phyloP scores from a whole-genome alignment of 192 early-diverging fungal species.

The Entomortierella beljakovae region DNA sequence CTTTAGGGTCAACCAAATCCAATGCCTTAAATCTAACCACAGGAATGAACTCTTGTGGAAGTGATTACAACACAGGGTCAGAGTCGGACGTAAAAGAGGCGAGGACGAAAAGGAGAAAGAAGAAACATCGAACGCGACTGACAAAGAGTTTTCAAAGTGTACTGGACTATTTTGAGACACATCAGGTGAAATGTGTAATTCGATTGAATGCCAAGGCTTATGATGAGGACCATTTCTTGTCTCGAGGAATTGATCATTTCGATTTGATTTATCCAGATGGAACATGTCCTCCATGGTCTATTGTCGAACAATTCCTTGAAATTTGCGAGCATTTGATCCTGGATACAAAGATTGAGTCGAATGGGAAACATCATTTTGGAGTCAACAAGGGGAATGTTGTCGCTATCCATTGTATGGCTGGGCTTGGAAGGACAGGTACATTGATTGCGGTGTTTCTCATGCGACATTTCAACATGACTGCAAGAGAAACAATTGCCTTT shows the following conservation, averaged over 20 bases:
- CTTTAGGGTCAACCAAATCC: background rate
- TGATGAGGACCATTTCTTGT: conserved; percentile 64
- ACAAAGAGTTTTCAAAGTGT: conserved; percentile 54
- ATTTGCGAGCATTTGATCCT: conserved; percentile 68
- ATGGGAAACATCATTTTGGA: background rate
- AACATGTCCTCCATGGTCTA: conserved; percentile 71
- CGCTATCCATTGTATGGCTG: conserved; percentile 44
- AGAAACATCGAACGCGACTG: conserved; percentile 21
- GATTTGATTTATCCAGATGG: conserved; percentile 81
- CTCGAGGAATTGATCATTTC: conserved; percentile 71
- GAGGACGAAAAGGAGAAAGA: conserved; percentile 5
- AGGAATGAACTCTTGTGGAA: too few species aligned
- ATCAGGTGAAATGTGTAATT: conserved; percentile 64
- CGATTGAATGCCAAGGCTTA: conserved; percentile 76
- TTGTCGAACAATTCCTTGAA: conserved; percentile 72
- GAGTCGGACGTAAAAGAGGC: background rate
- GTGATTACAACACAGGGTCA: background rate
- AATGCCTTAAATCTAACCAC: too few species aligned
- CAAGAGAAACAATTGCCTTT: conserved; percentile 72
- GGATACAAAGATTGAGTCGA: background rate
- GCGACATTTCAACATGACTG: conserved; percentile 76
- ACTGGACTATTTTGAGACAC: conserved; percentile 62
- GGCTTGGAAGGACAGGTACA: conserved; percentile 34
- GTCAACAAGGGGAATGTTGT: conserved; percentile 14
- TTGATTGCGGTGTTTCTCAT: conserved; percentile 67